Percentiles rank a stretch among this genome's conserved stretches.
Evolutionary conservation across 805 yeast genomes (phyloP).

Genomic region (Kockiozyma suomiensis): DNA sequence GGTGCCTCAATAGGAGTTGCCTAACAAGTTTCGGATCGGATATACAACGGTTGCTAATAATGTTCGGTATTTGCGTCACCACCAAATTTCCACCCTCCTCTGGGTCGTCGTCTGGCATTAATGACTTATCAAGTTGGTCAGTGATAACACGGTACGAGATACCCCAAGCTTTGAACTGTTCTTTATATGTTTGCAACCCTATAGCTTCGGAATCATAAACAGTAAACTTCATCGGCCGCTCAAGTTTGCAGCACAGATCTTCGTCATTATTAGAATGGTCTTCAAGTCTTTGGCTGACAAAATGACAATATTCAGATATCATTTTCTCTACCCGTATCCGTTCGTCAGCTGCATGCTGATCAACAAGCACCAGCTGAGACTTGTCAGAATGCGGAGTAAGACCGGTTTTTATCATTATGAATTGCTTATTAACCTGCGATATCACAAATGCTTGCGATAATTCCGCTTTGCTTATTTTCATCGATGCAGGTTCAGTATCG

Average conservation of each 20-base stretch:
- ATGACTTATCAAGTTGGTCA: background rate
- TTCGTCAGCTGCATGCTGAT: conserved; percentile 89
- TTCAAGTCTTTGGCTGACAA: background rate
- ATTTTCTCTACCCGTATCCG: conserved; percentile 61
- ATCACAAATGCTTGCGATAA: conserved; percentile 30
- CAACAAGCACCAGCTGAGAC: conserved; percentile 51
- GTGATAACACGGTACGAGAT: conserved; percentile 37
- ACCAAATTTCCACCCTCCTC: conserved; percentile 20
- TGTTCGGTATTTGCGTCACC: conserved; percentile 51
- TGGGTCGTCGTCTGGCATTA: background rate
- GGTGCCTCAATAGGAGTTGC: conserved; percentile 13
- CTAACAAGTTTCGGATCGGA: conserved; percentile 13
- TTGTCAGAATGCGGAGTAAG: conserved; percentile 12
- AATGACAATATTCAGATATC: conserved; percentile 45
- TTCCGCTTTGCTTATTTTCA: background rate
- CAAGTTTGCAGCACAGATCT: conserved; percentile 1
- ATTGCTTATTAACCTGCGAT: conserved; percentile 63
- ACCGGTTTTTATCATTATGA: conserved; percentile 52
- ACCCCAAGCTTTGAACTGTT: conserved; percentile 49
- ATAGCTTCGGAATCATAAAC: background rate
- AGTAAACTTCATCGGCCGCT: conserved; percentile 24
- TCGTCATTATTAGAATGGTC: background rate
- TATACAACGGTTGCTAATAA: conserved; percentile 44
- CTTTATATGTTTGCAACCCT: background rate
- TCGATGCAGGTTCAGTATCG: background rate